Conservation (phyloP, 345 rosid genomes). For the Dipteronia sinensis region DNA sequence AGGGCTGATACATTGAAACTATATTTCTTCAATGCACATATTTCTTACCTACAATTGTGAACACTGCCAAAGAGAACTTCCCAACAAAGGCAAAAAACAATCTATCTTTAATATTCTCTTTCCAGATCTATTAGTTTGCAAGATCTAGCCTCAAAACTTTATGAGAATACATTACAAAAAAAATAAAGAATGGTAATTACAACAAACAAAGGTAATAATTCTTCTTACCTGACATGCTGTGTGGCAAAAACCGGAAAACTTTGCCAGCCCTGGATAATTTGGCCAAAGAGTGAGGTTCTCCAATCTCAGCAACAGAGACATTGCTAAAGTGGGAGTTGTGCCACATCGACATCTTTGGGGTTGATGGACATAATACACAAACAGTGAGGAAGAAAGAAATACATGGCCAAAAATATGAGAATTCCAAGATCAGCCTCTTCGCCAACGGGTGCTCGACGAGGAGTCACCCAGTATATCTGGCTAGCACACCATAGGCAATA, state of each 20-base stretch:
- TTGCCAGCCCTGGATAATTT: not conserved
- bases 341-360: constrained; percentile 27
- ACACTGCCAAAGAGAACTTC: not conserved
- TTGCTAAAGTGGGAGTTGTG: constrained; percentile 37
- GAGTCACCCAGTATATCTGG: constrained; percentile 59
- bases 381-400: constrained; percentile 57
- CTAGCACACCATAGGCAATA: constrained; percentile 67
- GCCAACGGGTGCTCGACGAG: constrained; percentile 66
- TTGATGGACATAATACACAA: constrained; percentile 54
- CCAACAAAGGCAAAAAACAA: not conserved
- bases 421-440: constrained; percentile 83
- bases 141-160: not conserved
- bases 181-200: not conserved
- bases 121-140: not conserved
- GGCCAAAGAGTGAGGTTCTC: not conserved
- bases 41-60: not conserved
- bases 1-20: too few relatives aligned
- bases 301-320: not conserved
- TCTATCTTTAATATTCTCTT: not conserved
- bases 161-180: not conserved
- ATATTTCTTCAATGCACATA: too few relatives aligned
- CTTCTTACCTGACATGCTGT: constrained; percentile 1
- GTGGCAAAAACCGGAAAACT: not conserved
- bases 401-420: constrained; percentile 45
- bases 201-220: not conserved